A percentile compares a stretch with the other conserved stretches of the same genome.
Evolutionary conservation across 2,329 filamentous ascomycete species (phyloP).

Genomic region (Zelopaecilomyces penicillatus): DNA sequence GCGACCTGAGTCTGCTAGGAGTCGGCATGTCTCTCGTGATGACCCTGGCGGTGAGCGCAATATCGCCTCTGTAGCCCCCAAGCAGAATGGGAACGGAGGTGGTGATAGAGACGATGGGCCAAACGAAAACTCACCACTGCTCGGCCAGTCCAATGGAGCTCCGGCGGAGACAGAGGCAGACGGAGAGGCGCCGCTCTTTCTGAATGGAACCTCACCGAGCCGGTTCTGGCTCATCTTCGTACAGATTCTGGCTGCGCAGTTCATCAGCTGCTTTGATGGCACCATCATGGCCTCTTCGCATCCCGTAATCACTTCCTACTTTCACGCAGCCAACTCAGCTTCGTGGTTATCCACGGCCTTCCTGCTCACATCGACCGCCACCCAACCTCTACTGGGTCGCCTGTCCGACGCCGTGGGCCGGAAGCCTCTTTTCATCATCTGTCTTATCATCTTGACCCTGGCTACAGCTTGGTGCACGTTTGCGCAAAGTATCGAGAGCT

Average conservation of each 20-base stretch:
- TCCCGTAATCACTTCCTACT: slow-evolving; percentile 74
- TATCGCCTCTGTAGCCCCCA: not conserved
- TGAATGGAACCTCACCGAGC: slow-evolving; percentile 37
- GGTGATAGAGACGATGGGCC: slow-evolving; percentile 4
- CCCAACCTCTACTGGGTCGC: slow-evolving; percentile 67
- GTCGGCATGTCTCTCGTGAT: not conserved
- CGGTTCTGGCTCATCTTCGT: slow-evolving; percentile 57
- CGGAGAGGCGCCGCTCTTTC: slow-evolving; percentile 21
- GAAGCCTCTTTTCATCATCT: slow-evolving; percentile 56
- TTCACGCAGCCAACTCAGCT: slow-evolving; percentile 66
- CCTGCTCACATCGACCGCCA: slow-evolving; percentile 65
- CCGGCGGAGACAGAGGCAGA: not conserved
- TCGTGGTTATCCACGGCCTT: slow-evolving; percentile 79
- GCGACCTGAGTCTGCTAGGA: slow-evolving; percentile 14
- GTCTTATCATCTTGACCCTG: slow-evolving; percentile 52
- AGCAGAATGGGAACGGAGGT: slow-evolving; percentile 1
- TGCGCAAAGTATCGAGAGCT: slow-evolving; percentile 57
- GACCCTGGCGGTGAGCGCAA: not conserved
- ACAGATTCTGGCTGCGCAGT: slow-evolving; percentile 49
- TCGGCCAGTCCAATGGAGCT: slow-evolving; percentile 7
- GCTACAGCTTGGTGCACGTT: slow-evolving; percentile 63
- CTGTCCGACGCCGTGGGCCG: slow-evolving; percentile 67
- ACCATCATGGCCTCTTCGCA: slow-evolving; percentile 78
- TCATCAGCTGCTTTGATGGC: slow-evolving; percentile 60
- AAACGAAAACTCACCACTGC: slow-evolving; percentile 19